phyloP scores from a whole-genome alignment of 1,284 basidiomycete species.

The Ustilago hordei region DNA sequence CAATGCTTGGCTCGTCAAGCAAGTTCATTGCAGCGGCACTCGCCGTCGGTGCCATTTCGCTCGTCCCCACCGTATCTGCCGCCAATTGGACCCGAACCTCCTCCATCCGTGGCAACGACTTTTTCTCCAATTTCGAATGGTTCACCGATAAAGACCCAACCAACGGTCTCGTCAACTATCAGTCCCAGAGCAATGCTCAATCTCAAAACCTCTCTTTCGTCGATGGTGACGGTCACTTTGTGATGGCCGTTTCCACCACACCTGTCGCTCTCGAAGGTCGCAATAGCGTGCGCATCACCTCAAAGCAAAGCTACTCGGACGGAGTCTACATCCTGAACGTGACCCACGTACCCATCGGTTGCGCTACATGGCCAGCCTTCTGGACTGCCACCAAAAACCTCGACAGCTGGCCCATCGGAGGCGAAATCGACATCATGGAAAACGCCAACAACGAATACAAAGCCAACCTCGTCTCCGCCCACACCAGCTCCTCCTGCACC shows the following conservation, averaged over 20 bases:
- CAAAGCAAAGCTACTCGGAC: constrained; percentile 58
- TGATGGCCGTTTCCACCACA: constrained; percentile 61
- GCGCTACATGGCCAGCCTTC: constrained; percentile 67
- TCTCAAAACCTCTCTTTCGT: constrained; percentile 60
- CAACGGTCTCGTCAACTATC: constrained; percentile 64
- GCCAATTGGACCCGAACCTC: constrained; percentile 49
- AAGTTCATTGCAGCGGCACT: constrained; percentile 12
- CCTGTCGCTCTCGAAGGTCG: constrained; percentile 47
- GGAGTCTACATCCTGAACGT: constrained; percentile 66
- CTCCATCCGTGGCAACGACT: constrained; percentile 45
- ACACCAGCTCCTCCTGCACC: constrained; percentile 55
- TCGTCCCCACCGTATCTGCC: constrained; percentile 16
- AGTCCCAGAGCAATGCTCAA: constrained; percentile 38
- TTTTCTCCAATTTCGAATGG: constrained; percentile 57
- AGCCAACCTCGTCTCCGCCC: constrained; percentile 54
- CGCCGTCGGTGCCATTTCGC: background rate
- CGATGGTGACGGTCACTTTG: constrained; percentile 48
- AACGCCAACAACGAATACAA: constrained; percentile 65
- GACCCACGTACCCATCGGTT: constrained; percentile 62
- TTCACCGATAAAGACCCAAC: constrained; percentile 59
- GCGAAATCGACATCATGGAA: constrained; percentile 68
- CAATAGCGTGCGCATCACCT: constrained; percentile 60
- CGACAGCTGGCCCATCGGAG: constrained; percentile 60
- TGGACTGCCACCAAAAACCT: constrained; percentile 64
- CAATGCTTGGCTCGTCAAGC: constrained; percentile 25